A percentile compares a stretch with the other conserved stretches of the same genome.
phyloP scores from a whole-genome alignment of 345 rosid genomes.

The Eucalyptus marginata region DNA sequence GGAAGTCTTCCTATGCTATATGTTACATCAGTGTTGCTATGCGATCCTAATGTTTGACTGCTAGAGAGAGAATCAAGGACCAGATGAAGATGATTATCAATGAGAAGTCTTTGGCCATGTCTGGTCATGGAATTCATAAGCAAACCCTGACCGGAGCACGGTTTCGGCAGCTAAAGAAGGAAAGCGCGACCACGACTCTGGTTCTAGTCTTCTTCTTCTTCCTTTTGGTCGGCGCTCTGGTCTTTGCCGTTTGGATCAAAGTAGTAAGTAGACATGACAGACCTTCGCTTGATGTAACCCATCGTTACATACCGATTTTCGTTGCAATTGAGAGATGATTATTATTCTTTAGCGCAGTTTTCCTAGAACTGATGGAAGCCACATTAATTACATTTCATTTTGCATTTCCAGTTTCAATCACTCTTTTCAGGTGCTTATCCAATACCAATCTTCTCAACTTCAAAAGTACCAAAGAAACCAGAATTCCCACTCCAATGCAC shows the following conservation, averaged over 20 bases:
- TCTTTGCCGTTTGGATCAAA: neutral
- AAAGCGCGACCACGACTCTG: neutral
- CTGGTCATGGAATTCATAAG: neutral
- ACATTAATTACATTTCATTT: neutral
- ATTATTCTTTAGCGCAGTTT: neutral
- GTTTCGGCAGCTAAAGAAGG: neutral
- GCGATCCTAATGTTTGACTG: neutral
- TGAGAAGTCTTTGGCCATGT: neutral
- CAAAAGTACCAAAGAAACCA: neutral
- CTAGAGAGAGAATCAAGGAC: neutral
- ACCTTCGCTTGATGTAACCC: neutral
- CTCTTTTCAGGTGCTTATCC: neutral
- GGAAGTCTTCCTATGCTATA: neutral
- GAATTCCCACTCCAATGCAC: neutral
- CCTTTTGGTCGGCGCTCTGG: slow-evolving; percentile 8
- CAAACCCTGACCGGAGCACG: neutral
- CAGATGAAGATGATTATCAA: neutral
- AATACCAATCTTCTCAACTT: neutral
- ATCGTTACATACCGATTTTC: neutral
- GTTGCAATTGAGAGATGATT: neutral
- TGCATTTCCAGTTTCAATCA: neutral
- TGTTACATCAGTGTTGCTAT: neutral
- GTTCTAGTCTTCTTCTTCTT: slow-evolving; percentile 3
- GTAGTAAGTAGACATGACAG: neutral
- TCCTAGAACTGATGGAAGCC: neutral